Base-by-base conservation (phyloP, 1,284 basidiomycete species). In the Malassezia pachydermatis region DNA sequence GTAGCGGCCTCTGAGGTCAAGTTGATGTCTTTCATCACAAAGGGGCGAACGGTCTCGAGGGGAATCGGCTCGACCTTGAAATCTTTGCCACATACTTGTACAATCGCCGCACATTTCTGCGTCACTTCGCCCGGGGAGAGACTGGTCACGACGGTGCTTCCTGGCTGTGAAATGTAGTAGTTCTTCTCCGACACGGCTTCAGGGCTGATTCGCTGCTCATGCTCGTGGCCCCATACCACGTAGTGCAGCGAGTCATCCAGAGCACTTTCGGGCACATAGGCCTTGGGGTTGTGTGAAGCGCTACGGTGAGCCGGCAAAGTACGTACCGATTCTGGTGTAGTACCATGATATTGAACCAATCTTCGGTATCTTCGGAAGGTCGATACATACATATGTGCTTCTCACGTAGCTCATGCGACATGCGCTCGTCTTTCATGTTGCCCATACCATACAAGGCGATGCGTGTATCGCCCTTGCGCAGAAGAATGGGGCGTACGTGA, bases 211-310 rank as follows among this genome's bases (percentile, higher is more conserved):
- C 88, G 80, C 69, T 90, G 95, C 72, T 98, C 92, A 70, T 99
- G 94, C 72, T 99, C 94, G 70, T 99, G 94, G 1, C 94, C 92
- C 92, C 92, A 98, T 0, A 98, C 78, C 7, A 99, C 86, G 4
- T 98, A 78, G 65, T 94, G 82, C 49, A 96, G 79, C 60, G 83
- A 86, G 67, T 98, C 88, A 67, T 96, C 92, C 63, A 98, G 98
- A 80, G 94, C 86, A 51, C 85, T 84, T 67, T 98, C 94, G 2
- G 90, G 89, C 0, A 96, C 89, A 20, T 79, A 86, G 59, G 88
- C 84, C 68, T 94, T 87, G 3, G 87, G 86, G 1, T 88, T 88
- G 69, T 90, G 90, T 54, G 86, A 84, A 3, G 94, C 90, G 16
- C 89, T 94, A 56, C 3, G 27, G 22, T 17, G 9, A n/a, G n/a